Evolutionary conservation across 495 filamentous ascomycete species (phyloP), one percentile per base, ranked within the genome.

Genomic region (Penicillium crystallinum): DNA sequence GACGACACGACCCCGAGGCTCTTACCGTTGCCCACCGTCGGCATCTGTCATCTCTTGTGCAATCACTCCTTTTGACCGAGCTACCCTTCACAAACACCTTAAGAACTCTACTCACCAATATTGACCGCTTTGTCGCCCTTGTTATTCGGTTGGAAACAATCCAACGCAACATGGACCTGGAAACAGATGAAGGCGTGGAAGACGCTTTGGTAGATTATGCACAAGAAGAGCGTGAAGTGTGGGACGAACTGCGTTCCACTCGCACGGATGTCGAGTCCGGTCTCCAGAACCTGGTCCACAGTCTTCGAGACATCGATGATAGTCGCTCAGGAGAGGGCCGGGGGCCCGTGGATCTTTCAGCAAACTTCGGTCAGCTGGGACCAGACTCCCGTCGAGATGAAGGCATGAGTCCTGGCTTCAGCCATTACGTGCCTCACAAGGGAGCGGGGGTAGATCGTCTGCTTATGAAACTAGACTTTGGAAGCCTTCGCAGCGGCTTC

Each of bases 381-480:
- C 39, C 44, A 15, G 54, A 52, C 14, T 38, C 18, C 27, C 40
- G 35, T 15, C 31, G 38, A 36, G 55, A 57, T 22, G 47, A 33
- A 17, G 49, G 41, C 39, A 23, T 56, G 27, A 64, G 65, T 15
- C 53, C 67, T 8, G 64, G 68, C 5, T 75, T 68, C 18, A 63
- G 55, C n/a, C 66, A 69, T 34, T 90, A 84, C 64, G 75, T 80
- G 46, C 84, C 86, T 6, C 75, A 79, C 47, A 81, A 82, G 38
- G 77, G 83, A 4, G 85, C 83, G 3, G 87, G 89, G 7, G 81
- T 93, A 19, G 88, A 92, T 71, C 74, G 87, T 46, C 72, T 95
- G 63, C 63, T 95, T 38, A 91, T 95, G 87, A 91, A 92, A 65
- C 70, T 95, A 51, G 90, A 93, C 72, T 90, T 89, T 72, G 79